These are phyloP conservation scores for Endocarpon pusillum DNA, from an alignment of 495 filamentous ascomycete genomes.

Conservation along the genomic window DNA sequence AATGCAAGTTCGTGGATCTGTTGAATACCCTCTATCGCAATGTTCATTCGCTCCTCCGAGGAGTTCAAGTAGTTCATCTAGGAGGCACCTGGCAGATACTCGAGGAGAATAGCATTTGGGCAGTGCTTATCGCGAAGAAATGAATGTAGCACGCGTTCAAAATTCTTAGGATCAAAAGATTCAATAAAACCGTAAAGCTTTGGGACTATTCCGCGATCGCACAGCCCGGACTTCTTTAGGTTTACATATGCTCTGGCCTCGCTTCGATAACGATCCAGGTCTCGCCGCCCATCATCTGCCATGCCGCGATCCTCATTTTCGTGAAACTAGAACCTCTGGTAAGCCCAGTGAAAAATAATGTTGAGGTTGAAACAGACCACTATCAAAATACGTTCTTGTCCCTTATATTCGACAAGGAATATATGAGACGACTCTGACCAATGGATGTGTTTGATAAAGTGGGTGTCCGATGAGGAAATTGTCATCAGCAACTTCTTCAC, in stretches of 20 bases:
- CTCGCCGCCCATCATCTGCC: conserved; percentile 1
- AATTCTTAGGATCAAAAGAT: conserved; percentile 4
- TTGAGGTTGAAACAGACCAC: too few species aligned
- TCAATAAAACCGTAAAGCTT: conserved; percentile 4
- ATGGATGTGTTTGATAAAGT: too few species aligned
- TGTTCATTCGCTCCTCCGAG: conserved; percentile 4
- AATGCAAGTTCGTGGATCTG: conserved; percentile 8
- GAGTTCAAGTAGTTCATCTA: conserved; percentile 4
- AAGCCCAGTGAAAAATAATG: too few species aligned
- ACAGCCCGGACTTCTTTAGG: conserved; percentile 4
- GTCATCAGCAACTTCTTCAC: too few species aligned
- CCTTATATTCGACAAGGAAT: too few species aligned
- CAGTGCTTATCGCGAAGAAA: conserved; percentile 6
- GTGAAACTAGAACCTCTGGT: too few species aligned
- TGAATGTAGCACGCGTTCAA: conserved; percentile 2
- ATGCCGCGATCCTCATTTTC: too few species aligned
- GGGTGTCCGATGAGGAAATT: too few species aligned
- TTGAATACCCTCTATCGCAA: conserved; percentile 3
- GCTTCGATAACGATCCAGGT: conserved; percentile 2
- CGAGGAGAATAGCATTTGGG: conserved; percentile 7
- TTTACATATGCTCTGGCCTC: conserved; percentile 6
- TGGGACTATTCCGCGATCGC: conserved; percentile 7
- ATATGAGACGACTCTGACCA: too few species aligned
- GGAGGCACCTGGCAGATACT: conserved; percentile 6
- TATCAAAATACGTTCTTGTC: too few species aligned